These are phyloP conservation scores for Stephania japonica DNA, from an alignment of 164 flowering plant species.

Conservation along the genomic window DNA sequence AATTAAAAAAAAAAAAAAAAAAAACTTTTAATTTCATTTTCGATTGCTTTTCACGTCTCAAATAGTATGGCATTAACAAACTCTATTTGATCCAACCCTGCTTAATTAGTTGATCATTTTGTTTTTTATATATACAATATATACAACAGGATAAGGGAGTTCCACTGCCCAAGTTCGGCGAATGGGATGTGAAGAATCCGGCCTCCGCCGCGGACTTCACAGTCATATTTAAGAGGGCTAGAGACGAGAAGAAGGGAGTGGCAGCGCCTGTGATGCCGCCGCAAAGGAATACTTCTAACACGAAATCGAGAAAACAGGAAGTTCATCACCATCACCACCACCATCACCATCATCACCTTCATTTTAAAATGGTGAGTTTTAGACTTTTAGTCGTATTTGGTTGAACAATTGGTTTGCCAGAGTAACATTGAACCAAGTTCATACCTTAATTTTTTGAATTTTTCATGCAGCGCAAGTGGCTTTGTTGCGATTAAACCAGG, in stretches of 20 bases:
- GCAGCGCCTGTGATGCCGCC: slow-evolving; percentile 23
- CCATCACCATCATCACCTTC: slow-evolving; percentile 1
- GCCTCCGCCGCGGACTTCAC: slow-evolving; percentile 64
- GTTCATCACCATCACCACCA: neutral
- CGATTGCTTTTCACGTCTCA: too few species aligned
- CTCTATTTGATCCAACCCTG: neutral
- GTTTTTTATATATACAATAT: neutral
- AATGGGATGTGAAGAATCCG: slow-evolving; percentile 75
- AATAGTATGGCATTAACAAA: too few species aligned
- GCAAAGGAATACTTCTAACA: slow-evolving; percentile 12
- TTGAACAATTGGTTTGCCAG: neutral
- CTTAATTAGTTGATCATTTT: neutral
- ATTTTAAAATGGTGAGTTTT: neutral
- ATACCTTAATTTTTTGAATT: too few species aligned
- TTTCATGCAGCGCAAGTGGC: slow-evolving; percentile 39
- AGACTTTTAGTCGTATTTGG: neutral
- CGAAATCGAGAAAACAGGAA: slow-evolving; percentile 5
- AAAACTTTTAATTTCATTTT: too few species aligned
- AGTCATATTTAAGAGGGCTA: slow-evolving; percentile 65
- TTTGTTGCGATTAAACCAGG: slow-evolving; percentile 33
- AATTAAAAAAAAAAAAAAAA: too few species aligned
- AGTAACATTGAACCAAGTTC: too few species aligned
- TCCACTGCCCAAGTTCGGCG: slow-evolving; percentile 73
- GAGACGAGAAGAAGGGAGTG: slow-evolving; percentile 48
- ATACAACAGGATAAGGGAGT: slow-evolving; percentile 39